Evolutionary conservation across 179 eudicot species (phyloP).

Genomic region (Camellia oleifera): DNA sequence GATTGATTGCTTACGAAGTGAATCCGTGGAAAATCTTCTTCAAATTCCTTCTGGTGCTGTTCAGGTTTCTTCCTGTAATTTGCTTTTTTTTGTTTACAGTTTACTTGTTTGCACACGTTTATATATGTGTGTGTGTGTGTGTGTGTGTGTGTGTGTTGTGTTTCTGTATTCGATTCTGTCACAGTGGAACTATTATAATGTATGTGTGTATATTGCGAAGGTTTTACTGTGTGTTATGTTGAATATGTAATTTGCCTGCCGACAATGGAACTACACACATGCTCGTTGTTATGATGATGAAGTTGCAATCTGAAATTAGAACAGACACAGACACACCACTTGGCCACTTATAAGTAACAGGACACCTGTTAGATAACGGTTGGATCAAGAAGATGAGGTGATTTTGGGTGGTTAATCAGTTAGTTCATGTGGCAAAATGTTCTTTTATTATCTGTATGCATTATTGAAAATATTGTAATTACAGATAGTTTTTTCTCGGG

Average conservation of each 20-base stretch:
- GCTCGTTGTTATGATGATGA: no score
- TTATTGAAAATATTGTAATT: no score
- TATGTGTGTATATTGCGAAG: neutral
- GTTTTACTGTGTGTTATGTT: neutral
- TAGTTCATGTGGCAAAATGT: no score
- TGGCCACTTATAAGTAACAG: no score
- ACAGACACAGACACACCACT: no score
- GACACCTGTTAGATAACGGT: no score
- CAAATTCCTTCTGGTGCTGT: constrained; percentile 80
- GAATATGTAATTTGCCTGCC: no score
- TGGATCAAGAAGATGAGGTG: no score
- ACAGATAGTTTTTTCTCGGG: no score
- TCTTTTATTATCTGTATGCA: no score
- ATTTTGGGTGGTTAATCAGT: no score
- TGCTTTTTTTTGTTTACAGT: neutral
- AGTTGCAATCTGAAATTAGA: neutral
- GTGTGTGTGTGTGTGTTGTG: neutral
- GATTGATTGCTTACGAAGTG: constrained; percentile 67
- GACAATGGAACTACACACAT: no score
- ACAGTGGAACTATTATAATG: neutral
- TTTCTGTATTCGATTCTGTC: neutral
- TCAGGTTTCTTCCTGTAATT: constrained; percentile 38
- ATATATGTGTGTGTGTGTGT: neutral
- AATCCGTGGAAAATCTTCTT: constrained; percentile 66
- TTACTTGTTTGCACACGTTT: constrained; percentile 1